A percentile compares a stretch with the other conserved stretches of the same genome.
Conservation (phyloP, 2,329 filamentous ascomycete genomes). For the Teratosphaeria nubilosa region DNA sequence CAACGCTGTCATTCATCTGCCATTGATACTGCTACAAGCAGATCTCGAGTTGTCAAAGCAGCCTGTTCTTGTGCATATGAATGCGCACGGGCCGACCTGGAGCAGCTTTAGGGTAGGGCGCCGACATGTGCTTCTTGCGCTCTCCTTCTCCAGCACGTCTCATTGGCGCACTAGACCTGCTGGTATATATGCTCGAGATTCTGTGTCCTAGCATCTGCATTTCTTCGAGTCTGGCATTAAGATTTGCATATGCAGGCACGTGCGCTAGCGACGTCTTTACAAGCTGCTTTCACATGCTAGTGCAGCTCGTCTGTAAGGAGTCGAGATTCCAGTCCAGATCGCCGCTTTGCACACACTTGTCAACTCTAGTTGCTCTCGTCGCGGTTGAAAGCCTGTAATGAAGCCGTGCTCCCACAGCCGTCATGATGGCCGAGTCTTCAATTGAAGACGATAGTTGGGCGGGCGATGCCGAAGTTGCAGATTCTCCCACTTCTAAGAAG, state of each 20-base stretch:
- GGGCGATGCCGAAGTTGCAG: neutral
- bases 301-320: too few relatives aligned
- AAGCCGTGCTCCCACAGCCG: neutral
- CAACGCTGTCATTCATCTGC: neutral
- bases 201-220: too few relatives aligned
- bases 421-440: neutral
- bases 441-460: neutral
- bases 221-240: too few relatives aligned
- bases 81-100: neutral
- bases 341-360: neutral
- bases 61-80: neutral
- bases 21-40: neutral
- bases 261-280: too few relatives aligned
- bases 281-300: too few relatives aligned
- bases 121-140: too few relatives aligned
- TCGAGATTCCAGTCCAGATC: too few relatives aligned
- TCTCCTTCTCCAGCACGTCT: too few relatives aligned
- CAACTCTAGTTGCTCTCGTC: neutral
- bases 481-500: neutral
- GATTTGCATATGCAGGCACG: too few relatives aligned
- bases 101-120: neutral
- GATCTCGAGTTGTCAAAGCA: neutral
- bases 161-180: too few relatives aligned
- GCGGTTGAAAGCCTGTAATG: neutral
- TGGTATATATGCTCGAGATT: too few relatives aligned